Evolutionary conservation across 2,329 filamentous ascomycete genomes (phyloP), one percentile per base, ranked within the genome.

Genomic region (Thelonectria discophora): DNA sequence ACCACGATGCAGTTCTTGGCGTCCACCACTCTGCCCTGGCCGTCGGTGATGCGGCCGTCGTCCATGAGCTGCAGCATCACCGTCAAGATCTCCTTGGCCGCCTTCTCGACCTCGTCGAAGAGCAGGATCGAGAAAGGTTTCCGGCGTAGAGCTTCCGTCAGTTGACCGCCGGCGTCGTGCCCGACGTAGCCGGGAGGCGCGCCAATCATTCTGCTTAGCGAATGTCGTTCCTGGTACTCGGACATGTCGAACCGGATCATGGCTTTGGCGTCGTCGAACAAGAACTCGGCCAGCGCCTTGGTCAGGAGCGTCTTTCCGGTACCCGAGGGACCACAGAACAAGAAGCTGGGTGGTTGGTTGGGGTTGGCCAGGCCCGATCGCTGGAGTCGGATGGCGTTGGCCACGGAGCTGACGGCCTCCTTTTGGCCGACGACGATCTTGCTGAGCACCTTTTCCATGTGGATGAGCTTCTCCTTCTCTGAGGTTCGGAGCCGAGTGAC

Each of bases 211-310:
- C 95, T 89, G 76, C 93, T 97, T 13, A 99, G 86, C 1, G 94
- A 91, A 77, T 99, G 95, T 5, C 94, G 90, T 79, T 99, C 95
- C 78, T 99, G 96, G 78, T 99, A 99, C 79, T 99, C 95, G 5
- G 94, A 98, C 95, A 99, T 99, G 76, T 99, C 95, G 81, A 99
- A 97, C 40, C 95, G 91, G 72, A 99, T 97, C 95, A 99, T 98
- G 34, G 94, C 84, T 82, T 97, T 97, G 24, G 94, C 81, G 70
- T 99, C 95, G 75, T 99, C 95, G 81, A 99, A 99, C 27, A 99
- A 84, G 82, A 99, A 99, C 77, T 99, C 95, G 50, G 95, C 95
- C 62, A 99, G 85, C 15, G 94, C 95, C 80, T 99, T 99, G 67
- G 94, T 98, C 60, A 99, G 88, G 18, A 99, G 83, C 17, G 95